Evolutionary conservation across 257 asterid species (phyloP).

Genomic region (Ilex aquifolium): DNA sequence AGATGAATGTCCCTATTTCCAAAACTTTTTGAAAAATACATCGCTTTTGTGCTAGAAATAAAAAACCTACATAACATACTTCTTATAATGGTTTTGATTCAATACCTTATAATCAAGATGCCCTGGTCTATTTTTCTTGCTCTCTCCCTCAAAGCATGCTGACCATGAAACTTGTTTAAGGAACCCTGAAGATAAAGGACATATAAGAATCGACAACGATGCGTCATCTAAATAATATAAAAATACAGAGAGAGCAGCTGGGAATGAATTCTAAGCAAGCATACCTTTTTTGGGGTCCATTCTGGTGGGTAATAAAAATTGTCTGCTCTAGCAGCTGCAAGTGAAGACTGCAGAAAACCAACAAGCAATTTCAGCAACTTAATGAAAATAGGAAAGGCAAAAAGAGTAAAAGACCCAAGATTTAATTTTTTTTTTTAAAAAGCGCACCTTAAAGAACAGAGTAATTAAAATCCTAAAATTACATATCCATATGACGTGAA

Average conservation of each 20-base stretch:
- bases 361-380: conserved; percentile 17
- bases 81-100: background rate
- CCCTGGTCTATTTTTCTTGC: conserved; percentile 96
- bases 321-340: conserved; percentile 98
- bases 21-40: no score
- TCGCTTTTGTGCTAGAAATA: no score
- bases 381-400: background rate
- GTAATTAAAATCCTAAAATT: no score
- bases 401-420: background rate
- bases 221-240: background rate
- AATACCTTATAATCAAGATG: conserved; percentile 89
- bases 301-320: conserved; percentile 97
- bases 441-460: no score
- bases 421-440: no score
- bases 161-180: conserved; percentile 90
- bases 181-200: conserved; percentile 55
- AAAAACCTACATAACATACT: no score
- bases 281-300: conserved; percentile 97
- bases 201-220: background rate
- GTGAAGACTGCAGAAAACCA: conserved; percentile 72
- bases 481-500: no score
- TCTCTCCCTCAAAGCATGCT: conserved; percentile 93
- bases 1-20: no score
- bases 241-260: background rate
- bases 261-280: background rate